Base-by-base conservation (phyloP, 495 filamentous ascomycete species). In the Neurospora pannonica region DNA sequence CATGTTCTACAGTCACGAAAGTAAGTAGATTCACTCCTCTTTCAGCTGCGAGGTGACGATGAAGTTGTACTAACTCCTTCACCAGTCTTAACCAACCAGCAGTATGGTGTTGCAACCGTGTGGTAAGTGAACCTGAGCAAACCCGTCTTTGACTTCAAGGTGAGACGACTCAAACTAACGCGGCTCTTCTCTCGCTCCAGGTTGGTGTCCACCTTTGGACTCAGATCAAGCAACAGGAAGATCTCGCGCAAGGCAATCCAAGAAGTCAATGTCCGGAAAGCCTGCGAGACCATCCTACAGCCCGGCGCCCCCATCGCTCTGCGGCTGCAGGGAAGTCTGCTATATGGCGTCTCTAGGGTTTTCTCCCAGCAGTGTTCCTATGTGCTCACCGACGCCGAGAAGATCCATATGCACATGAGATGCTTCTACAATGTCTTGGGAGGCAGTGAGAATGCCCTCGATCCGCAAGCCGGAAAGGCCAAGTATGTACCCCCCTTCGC, bases 1-100 rank as follows among this genome's bases (percentile, higher is more conserved):
- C 74, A 97, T 97, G 94, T 97, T 97, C 79, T 97, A 97, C 82
- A 96, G 92, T 79, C 92, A 96, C 82, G 94, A 97, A 82, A 93
- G 94, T 95, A 85, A 78, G 89, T 79, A 60, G 54, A 19, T 70
- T 39, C 28, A 48, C 38, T 69, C 46, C 38, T 43, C 36, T 34
- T 71, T 78, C 77, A 48, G 62, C 21, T 11, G 39, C 5, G 15
- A 37, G 10, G 17, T 7, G 36, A 42, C 3, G n/a, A 46, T 3
- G 10, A 62, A 7, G n/a, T 6, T 11, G 36, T 73, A 40, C 77
- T 81, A 13, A 80, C 73, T 75, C 9, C 6, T 6, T 37, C 21
- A 74, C 15, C 40, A 97, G 94, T 98, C 74, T 90, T 99, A 72
- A 97, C 93, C 6, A 94, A 89, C 67, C 90, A 91, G 54, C 91